Conservation (phyloP, 1,284 basidiomycete genomes). For the Rhodotorula sp. region DNA sequence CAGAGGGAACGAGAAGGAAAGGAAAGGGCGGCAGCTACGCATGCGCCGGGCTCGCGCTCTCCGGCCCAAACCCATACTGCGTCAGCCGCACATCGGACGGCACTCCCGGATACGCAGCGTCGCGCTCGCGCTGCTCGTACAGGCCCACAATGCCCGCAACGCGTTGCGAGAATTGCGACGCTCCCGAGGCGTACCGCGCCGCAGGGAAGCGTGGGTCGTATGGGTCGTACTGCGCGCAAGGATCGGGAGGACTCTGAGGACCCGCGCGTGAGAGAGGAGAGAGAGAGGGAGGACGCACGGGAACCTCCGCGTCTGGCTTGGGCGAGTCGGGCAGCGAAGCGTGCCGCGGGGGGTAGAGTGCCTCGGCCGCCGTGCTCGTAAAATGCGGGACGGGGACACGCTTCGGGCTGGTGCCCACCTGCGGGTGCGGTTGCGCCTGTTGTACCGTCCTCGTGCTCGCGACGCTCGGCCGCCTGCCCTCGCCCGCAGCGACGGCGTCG, state of each 20-base stretch:
- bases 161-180: constrained; percentile 19
- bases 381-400: not conserved
- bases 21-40: not conserved
- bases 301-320: constrained; percentile 32
- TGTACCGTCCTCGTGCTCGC: not conserved
- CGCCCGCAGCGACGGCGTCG: not conserved
- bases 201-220: constrained; percentile 2
- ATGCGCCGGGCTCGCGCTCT: not conserved
- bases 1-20: too few relatives aligned
- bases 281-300: constrained; percentile 16
- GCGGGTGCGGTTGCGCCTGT: not conserved
- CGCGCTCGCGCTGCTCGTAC: constrained; percentile 25
- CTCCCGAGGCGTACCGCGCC: constrained; percentile 17
- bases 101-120: not conserved
- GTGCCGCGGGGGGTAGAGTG: not conserved
- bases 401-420: not conserved
- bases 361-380: not conserved
- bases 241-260: not conserved
- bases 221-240: constrained; percentile 3
- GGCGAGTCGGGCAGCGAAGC: constrained; percentile 27
- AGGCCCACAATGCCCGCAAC: constrained; percentile 32
- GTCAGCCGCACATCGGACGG: constrained; percentile 12
- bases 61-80: constrained; percentile 15
- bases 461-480: not conserved
- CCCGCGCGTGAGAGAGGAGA: not conserved